phyloP scores from a whole-genome alignment of 106 monocot genomes.

The Dioscorea zingiberensis region DNA sequence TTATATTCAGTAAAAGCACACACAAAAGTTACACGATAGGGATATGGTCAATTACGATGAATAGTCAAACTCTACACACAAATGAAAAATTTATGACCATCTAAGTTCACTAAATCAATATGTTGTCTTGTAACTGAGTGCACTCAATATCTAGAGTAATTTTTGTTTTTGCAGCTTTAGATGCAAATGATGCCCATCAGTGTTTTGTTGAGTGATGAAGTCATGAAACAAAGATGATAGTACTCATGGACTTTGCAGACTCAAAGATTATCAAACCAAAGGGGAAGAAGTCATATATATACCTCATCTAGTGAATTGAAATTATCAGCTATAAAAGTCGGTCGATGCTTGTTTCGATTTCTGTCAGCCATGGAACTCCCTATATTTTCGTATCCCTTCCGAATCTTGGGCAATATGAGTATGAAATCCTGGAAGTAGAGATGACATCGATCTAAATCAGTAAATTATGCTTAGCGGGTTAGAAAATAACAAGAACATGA shows the following conservation, averaged over 20 bases:
- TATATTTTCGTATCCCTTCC: not conserved
- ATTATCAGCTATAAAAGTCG: slow-evolving; percentile 53
- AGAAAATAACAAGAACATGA: too few species aligned
- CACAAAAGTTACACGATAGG: not conserved
- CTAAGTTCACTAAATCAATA: too few species aligned
- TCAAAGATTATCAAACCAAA: not conserved
- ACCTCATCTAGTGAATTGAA: slow-evolving; percentile 60
- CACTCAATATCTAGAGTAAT: too few species aligned
- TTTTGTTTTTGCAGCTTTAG: too few species aligned
- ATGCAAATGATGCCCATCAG: too few species aligned
- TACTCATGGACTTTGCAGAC: not conserved
- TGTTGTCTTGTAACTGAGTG: too few species aligned
- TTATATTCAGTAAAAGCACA: not conserved
- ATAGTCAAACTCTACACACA: not conserved
- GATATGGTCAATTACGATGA: not conserved
- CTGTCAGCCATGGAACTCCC: slow-evolving; percentile 20
- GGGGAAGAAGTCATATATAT: too few species aligned
- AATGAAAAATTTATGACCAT: too few species aligned
- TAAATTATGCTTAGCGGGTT: too few species aligned
- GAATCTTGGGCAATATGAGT: too few species aligned
- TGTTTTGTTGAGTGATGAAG: not conserved
- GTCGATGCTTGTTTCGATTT: slow-evolving; percentile 1
- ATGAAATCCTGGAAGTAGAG: too few species aligned
- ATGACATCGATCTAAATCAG: too few species aligned
- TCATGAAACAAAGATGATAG: not conserved